Percentiles rank a stretch among this genome's conserved stretches.
phyloP scores from a whole-genome alignment of 1,139 yeast species.

The Pneumocystis wakefieldiae region DNA sequence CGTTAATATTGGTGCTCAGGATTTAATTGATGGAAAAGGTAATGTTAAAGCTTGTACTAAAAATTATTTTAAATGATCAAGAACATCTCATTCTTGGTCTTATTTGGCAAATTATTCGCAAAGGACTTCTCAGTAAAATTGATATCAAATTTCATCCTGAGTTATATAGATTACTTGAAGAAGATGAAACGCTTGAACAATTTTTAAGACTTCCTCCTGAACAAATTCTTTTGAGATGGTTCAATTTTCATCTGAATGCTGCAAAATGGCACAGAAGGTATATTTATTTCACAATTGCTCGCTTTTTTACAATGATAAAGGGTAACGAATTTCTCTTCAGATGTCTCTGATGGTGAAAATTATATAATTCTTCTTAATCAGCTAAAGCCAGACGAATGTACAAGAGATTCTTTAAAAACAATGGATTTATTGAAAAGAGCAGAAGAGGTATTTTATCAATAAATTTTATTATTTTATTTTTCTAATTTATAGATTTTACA shows the following conservation, averaged over 20 bases:
- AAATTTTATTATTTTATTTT: not conserved
- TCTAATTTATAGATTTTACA: conserved; percentile 24
- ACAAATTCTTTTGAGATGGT: conserved; percentile 92
- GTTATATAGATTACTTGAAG: conserved; percentile 81
- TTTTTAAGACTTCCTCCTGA: conserved; percentile 94
- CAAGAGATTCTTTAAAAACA: conserved; percentile 65
- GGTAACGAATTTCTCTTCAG: conserved; percentile 72
- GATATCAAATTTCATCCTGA: conserved; percentile 96
- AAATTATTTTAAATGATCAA: not conserved
- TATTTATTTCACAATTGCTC: not conserved
- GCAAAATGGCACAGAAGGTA: conserved; percentile 73
- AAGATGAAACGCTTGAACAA: conserved; percentile 93
- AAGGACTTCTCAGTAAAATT: conserved; percentile 85
- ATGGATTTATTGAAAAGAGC: conserved; percentile 63
- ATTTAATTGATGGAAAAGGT: conserved; percentile 76
- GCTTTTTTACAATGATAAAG: not conserved
- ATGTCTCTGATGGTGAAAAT: conserved; percentile 88
- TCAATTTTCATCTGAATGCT: conserved; percentile 85
- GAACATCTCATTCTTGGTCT: conserved; percentile 91
- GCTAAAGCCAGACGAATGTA: conserved; percentile 71
- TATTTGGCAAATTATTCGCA: conserved; percentile 95
- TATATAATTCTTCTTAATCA: conserved; percentile 81
- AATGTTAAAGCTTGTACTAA: not conserved
- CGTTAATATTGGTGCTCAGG: conserved; percentile 94
- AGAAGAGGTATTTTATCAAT: conserved; percentile 39